phyloP scores from a whole-genome alignment of 176 grass and related monocot genomes.

The Phyllostachys edulis region DNA sequence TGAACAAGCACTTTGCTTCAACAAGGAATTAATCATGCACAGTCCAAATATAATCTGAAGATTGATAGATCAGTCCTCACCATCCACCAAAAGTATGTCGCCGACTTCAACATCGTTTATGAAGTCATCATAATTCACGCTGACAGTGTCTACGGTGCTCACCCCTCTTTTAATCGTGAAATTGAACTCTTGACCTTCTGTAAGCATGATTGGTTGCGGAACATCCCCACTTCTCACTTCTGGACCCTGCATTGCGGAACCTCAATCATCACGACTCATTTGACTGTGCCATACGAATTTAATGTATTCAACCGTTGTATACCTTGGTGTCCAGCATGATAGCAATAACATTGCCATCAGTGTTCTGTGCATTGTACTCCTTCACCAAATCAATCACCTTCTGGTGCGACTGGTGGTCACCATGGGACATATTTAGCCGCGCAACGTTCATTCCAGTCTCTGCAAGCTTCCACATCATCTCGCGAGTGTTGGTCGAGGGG shows the following conservation, averaged over 20 bases:
- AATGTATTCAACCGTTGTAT: not conserved
- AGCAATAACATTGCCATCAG: conserved; percentile 72
- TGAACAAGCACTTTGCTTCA: not conserved
- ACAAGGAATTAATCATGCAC: not conserved
- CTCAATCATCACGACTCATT: conserved; percentile 16
- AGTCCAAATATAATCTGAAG: conserved; percentile 7
- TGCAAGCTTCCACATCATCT: conserved; percentile 98
- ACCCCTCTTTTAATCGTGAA: conserved; percentile 92
- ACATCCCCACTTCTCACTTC: conserved; percentile 99
- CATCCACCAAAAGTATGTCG: conserved; percentile 92
- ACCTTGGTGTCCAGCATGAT: conserved; percentile 99
- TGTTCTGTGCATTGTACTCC: conserved; percentile 79
- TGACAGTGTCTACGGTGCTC: conserved; percentile 74
- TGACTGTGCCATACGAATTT: not conserved
- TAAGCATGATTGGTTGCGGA: conserved; percentile 78
- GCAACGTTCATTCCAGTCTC: conserved; percentile 94
- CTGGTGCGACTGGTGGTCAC: conserved; percentile 91
- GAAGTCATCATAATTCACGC: conserved; percentile 98
- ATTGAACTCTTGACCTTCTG: conserved; percentile 83
- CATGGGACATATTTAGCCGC: conserved; percentile 95
- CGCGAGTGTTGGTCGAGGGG: conserved; percentile 75
- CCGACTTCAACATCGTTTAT: conserved; percentile 93
- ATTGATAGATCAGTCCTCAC: conserved; percentile 54
- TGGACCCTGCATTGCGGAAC: conserved; percentile 64
- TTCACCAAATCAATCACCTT: conserved; percentile 95